phyloP scores from a whole-genome alignment of 202 grass and related monocot genomes.

The Brachypodium distachyon region DNA sequence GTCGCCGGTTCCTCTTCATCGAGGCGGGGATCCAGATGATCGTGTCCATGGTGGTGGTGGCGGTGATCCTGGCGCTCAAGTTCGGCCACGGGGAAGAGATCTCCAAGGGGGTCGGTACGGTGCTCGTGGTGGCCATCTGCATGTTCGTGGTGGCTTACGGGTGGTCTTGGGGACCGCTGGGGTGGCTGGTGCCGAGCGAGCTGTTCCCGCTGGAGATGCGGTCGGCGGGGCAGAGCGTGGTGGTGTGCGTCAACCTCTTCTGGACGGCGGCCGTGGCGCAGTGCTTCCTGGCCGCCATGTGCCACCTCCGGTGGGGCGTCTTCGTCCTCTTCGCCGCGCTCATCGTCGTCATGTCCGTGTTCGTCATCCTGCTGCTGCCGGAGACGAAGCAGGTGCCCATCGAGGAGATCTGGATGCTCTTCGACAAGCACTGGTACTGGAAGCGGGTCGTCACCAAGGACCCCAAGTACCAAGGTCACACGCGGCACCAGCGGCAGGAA shows the following conservation, averaged over 20 bases:
- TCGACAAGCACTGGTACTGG: conserved; percentile 97
- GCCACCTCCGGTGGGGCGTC: conserved; percentile 79
- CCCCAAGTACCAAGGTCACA: conserved; percentile 24
- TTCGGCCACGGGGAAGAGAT: conserved; percentile 56
- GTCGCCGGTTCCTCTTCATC: conserved; percentile 79
- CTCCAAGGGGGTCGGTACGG: conserved; percentile 37
- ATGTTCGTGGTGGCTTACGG: conserved; percentile 83
- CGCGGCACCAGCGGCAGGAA: conserved; percentile 2
- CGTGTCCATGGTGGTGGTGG: conserved; percentile 70
- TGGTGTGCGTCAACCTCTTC: conserved; percentile 96
- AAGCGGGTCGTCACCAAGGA: conserved; percentile 65
- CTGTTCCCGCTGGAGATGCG: conserved; percentile 91
- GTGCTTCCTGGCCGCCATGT: conserved; percentile 89
- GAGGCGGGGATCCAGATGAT: conserved; percentile 90
- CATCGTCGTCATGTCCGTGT: conserved; percentile 84
- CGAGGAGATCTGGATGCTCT: conserved; percentile 87
- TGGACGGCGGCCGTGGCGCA: conserved; percentile 93
- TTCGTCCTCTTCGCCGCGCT: conserved; percentile 85
- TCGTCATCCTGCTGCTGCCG: conserved; percentile 79
- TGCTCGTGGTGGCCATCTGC: conserved; percentile 84
- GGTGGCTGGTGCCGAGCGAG: conserved; percentile 93
- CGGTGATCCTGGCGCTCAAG: conserved; percentile 65
- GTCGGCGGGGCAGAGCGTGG: conserved; percentile 91
- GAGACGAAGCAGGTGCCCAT: conserved; percentile 99
- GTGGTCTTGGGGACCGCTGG: conserved; percentile 91